Base-by-base conservation (phyloP, 108 stramenopile species). In the Skeletonema potamos region DNA sequence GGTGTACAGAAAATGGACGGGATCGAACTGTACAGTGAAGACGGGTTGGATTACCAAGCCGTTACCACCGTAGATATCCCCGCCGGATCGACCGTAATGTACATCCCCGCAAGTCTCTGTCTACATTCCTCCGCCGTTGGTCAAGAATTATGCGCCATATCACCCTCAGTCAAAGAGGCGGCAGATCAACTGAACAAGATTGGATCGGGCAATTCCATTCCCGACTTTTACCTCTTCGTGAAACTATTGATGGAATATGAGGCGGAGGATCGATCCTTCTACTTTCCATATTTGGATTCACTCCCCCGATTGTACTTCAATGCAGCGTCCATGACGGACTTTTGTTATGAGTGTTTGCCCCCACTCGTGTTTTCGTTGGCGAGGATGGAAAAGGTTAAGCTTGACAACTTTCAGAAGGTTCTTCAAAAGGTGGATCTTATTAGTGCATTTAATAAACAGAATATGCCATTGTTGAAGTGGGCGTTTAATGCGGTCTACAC, bases 241-340 rank as follows among this genome's bases (percentile, higher is more conserved):
- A 86, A 84, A 51, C 20, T 88, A 1, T 63, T 88, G 15, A 62
- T 76, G 13, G 87, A 88, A 68, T 88, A 76, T 55, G 85, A 88
- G 37, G 48, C 33, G 11, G 81, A 77, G 8, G 72, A 74, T 10
- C 68, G 72, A 58, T 81, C 76, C 11, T 37, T 32, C 12, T 91
- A 61, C 44, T 48, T 77, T 60, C 82, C 84, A 26, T 91, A 77
- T 70, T 51, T 91, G 20, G 69, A 86, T 39, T 62, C 71, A 4
- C 20, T 91, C 24, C 90, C 90, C 29, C 74, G 77, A 17, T 34
- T 63, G 17, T 91, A 83, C 58, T 74, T 64, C 58, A 86, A 70
- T 32, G 79, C 73, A 7, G 73, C 86, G 29, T 84, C 61, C 65
- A 82, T 87, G 82, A 82, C 77, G 10, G 73, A 77, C 33, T 76